These are phyloP conservation scores for Amanita polypyramis DNA, from an alignment of 768 basidiomycete genomes.

Conservation along the genomic window DNA sequence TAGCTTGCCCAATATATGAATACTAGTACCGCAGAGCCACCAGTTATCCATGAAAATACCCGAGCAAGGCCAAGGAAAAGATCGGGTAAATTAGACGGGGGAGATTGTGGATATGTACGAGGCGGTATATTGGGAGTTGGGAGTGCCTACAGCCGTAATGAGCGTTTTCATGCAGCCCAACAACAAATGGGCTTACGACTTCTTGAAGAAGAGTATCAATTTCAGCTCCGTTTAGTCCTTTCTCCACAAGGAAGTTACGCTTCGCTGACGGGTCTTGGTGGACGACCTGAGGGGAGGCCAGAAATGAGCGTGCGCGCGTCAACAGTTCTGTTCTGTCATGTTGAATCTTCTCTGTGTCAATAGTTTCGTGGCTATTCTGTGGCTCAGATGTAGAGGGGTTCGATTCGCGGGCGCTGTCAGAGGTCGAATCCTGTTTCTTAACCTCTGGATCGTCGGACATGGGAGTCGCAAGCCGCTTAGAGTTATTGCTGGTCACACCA, in stretches of 20 bases:
- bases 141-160: conserved; percentile 16
- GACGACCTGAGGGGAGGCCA: conserved; percentile 54
- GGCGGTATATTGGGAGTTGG: conserved; percentile 51
- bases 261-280: conserved; percentile 47
- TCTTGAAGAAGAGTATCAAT: conserved; percentile 49
- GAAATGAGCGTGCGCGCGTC: conserved; percentile 49
- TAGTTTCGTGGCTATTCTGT: not conserved
- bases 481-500: not conserved
- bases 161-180: not conserved
- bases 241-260: conserved; percentile 56
- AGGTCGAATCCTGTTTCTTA: not conserved
- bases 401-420: not conserved
- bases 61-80: conserved; percentile 53
- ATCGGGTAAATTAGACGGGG: conserved; percentile 59
- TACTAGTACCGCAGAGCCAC: conserved; percentile 47
- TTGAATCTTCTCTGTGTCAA: not conserved
- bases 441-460: not conserved
- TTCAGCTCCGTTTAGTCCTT: conserved; percentile 55
- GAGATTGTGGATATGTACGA: conserved; percentile 59
- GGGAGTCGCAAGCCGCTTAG: not conserved
- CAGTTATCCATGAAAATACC: conserved; percentile 56
- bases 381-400: not conserved
- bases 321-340: conserved; percentile 33
- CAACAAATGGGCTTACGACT: conserved; percentile 28
- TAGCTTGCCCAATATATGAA: conserved; percentile 57